A percentile compares a stretch with the other conserved stretches of the same genome.
These are phyloP conservation scores for Carpinus fangiana DNA, from an alignment of 306 rosid species.

Conservation along the genomic window DNA sequence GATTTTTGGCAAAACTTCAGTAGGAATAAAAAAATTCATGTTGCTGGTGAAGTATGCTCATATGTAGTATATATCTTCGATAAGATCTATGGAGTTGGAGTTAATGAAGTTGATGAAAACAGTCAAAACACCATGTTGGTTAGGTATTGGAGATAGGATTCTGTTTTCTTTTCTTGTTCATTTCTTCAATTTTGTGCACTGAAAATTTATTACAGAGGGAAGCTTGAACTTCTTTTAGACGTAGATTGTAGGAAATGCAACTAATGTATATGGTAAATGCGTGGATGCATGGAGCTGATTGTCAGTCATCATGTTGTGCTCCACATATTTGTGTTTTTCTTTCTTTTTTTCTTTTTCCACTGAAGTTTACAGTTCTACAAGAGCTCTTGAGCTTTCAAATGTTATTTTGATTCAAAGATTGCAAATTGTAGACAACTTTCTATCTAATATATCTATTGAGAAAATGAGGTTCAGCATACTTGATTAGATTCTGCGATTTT, in stretches of 20 bases:
- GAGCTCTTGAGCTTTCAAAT: background rate
- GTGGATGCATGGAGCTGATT: constrained; percentile 25
- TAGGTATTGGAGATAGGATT: constrained; percentile 27
- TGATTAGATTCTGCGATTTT: background rate
- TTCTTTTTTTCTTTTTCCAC: too few relatives aligned
- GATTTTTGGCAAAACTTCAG: constrained; percentile 23
- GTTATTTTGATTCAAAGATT: background rate
- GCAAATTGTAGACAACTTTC: background rate
- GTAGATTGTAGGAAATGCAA: constrained; percentile 23
- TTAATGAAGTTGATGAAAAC: constrained; percentile 33
- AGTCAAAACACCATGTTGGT: constrained; percentile 15
- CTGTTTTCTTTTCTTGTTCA: constrained; percentile 10
- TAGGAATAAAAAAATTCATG: constrained; percentile 25
- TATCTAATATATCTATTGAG: background rate
- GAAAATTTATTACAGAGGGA: constrained; percentile 5
- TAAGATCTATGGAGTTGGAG: constrained; percentile 32
- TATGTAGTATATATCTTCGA: constrained; percentile 20
- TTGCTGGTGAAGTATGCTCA: constrained; percentile 12
- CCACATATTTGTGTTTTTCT: background rate
- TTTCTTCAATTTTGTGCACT: constrained; percentile 23
- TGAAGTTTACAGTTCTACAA: background rate
- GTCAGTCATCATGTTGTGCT: background rate
- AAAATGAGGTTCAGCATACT: background rate
- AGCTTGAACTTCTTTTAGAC: constrained; percentile 22
- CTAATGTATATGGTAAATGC: constrained; percentile 10